These are phyloP conservation scores for Pseudocercospora vitis DNA, from an alignment of 2,329 filamentous ascomycete species.

Conservation along the genomic window DNA sequence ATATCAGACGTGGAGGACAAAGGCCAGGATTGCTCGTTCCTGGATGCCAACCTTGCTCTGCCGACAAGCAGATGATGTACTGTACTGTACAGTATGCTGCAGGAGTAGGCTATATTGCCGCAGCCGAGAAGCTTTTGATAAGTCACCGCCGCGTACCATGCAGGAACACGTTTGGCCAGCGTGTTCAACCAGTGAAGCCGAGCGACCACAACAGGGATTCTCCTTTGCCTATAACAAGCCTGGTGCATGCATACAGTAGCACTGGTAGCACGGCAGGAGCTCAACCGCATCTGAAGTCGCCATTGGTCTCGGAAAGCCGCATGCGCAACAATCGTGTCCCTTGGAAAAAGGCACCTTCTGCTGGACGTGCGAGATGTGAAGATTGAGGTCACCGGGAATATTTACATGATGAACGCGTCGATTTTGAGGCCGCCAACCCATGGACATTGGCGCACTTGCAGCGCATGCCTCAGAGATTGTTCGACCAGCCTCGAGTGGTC, in stretches of 20 bases:
- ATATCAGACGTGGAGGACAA: background rate
- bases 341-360: background rate
- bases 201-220: background rate
- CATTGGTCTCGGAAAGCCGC: slow-evolving; percentile 8
- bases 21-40: slow-evolving; percentile 3
- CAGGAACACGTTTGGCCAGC: slow-evolving; percentile 6
- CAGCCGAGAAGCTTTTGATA: background rate
- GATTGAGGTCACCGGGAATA: background rate
- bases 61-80: background rate
- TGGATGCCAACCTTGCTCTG: slow-evolving; percentile 1
- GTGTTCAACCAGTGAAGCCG: background rate
- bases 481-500: slow-evolving; percentile 1
- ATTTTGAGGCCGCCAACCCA: background rate
- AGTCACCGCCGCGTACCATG: background rate
- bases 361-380: background rate
- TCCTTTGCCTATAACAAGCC: slow-evolving; percentile 8
- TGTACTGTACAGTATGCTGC: too few species aligned
- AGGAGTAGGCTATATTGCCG: slow-evolving; percentile 3
- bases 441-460: too few species aligned
- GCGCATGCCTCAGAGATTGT: too few species aligned
- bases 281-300: background rate
- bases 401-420: background rate
- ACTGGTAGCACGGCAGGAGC: slow-evolving; percentile 14
- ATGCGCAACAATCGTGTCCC: slow-evolving; percentile 4
- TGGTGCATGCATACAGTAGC: slow-evolving; percentile 14